Conservation (phyloP, 805 yeast species). For the Wickerhamomyces pijperi region DNA sequence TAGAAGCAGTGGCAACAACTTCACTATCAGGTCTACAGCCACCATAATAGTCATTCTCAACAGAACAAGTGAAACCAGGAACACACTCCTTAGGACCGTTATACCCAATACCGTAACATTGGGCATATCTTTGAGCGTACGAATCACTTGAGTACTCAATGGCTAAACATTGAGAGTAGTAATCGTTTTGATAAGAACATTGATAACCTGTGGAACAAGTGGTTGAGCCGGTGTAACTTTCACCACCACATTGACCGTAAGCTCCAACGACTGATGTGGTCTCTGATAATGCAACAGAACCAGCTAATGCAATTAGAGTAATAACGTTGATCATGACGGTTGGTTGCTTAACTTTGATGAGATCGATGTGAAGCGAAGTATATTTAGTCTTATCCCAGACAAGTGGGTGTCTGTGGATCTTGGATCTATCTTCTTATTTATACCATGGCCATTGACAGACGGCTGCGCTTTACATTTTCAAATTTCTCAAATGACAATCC, state of each 20-base stretch:
- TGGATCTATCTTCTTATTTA: too few relatives aligned
- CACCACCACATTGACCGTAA: constrained; percentile 13
- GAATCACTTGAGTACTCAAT: not conserved
- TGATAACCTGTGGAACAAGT: constrained; percentile 6
- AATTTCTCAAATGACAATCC: too few relatives aligned
- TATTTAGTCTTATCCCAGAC: too few relatives aligned
- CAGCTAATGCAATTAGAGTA: too few relatives aligned
- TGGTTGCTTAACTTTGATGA: too few relatives aligned
- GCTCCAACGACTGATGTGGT: too few relatives aligned
- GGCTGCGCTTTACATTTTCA: too few relatives aligned
- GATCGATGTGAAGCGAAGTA: too few relatives aligned
- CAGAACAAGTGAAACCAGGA: constrained; percentile 4
- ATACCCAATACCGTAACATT: constrained; percentile 7
- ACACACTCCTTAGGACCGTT: constrained; percentile 5
- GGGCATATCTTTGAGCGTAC: constrained; percentile 1
- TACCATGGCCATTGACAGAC: too few relatives aligned
- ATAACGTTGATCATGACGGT: too few relatives aligned
- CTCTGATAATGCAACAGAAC: too few relatives aligned
- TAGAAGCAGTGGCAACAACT: not conserved
- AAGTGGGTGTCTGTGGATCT: too few relatives aligned
- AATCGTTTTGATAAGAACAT: constrained; percentile 7
- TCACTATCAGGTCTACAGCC: constrained; percentile 5
- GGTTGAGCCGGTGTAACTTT: constrained; percentile 5
- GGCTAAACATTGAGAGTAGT: constrained; percentile 9
- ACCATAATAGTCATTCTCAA: constrained; percentile 6